Evolutionary conservation across 352 stramenopile genomes (phyloP), one percentile per base, ranked within the genome.

Genomic region (Globisporangium polare): DNA sequence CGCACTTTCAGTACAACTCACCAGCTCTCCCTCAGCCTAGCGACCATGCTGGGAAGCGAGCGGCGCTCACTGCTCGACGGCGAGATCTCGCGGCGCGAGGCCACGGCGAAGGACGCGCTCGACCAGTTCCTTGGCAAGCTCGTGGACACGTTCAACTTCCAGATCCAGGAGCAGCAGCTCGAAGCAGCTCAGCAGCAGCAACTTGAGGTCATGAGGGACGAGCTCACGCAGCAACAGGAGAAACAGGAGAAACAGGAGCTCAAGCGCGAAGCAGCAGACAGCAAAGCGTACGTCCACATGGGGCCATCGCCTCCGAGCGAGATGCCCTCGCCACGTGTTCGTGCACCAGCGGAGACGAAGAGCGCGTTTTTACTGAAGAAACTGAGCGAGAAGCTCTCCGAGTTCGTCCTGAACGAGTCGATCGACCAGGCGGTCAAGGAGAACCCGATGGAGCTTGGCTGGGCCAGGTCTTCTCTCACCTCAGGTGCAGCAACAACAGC

Each of bases 71-170:
- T 80, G 20, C 60, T 83, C 18, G 68, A 75, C 39, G 70, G 70
- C 43, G 56, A 70, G 13, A 51, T 77, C 12, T 35, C 73, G 24
- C 71, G 50, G 5, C 73, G 71, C 12, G 57, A 68, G 2, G 53
- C 56, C 39, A 65, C 65, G 20, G 67, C 61, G 10, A 64, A 55
- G 9, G 52, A 55, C 10, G 29, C 37, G 8, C 46, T 86, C 10
- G 66, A 80, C 20, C 64, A 74, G 15, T 67, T 74, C n/a, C 62
- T 82, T 8, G 72, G 69, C 42, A 66, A 47, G 43, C 45, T 86
- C 18, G 71, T 83, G 39, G 72, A 82, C 46, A 65, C 74, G 31
- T 65, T 65, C 42, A 42, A 65, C 51, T 85, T 85, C 50, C 69
- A 71, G 42, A 66, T 85, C 42, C 50, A 65, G 24, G 53, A 65